Evolutionary conservation across 169 alveolate species (phyloP).

Genomic region (Eimeria tenella): DNA sequence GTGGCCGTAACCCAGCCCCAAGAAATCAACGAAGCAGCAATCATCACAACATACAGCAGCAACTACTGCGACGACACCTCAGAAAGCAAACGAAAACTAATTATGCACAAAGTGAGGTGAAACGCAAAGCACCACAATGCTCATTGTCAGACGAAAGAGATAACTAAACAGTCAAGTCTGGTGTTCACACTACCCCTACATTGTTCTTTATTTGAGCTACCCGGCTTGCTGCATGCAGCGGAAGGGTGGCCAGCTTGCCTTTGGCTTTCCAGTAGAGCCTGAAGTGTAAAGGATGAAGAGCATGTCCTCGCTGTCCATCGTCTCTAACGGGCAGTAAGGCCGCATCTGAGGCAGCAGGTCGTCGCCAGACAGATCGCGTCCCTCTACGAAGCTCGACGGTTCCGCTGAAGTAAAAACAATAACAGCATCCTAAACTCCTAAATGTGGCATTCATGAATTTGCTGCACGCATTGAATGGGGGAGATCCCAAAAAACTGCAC

Average conservation of each 20-base stretch:
- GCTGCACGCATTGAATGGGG: no score
- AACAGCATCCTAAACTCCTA: neutral
- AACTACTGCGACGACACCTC: neutral
- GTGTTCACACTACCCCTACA: neutral
- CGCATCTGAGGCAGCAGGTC: slow-evolving; percentile 91
- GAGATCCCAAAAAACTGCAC: no score
- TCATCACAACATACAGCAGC: neutral
- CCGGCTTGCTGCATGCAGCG: neutral
- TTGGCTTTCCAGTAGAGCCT: slow-evolving; percentile 98
- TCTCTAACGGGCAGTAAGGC: slow-evolving; percentile 94
- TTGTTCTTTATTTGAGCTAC: no score
- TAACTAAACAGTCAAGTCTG: neutral
- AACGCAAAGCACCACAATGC: neutral
- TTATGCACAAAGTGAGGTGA: neutral
- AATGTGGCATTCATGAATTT: no score
- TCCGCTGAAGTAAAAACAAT: slow-evolving; percentile 23
- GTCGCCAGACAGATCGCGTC: slow-evolving; percentile 89
- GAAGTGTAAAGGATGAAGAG: slow-evolving; percentile 96
- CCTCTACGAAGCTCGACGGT: slow-evolving; percentile 50
- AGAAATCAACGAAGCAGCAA: neutral
- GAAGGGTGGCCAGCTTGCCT: slow-evolving; percentile 79
- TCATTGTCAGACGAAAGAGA: neutral
- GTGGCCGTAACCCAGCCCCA: no score
- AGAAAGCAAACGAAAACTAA: neutral
- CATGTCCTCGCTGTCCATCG: slow-evolving; percentile 96